Evolutionary conservation across 2,329 filamentous ascomycete species (phyloP).

Genomic region (Penicillium rolfsii): DNA sequence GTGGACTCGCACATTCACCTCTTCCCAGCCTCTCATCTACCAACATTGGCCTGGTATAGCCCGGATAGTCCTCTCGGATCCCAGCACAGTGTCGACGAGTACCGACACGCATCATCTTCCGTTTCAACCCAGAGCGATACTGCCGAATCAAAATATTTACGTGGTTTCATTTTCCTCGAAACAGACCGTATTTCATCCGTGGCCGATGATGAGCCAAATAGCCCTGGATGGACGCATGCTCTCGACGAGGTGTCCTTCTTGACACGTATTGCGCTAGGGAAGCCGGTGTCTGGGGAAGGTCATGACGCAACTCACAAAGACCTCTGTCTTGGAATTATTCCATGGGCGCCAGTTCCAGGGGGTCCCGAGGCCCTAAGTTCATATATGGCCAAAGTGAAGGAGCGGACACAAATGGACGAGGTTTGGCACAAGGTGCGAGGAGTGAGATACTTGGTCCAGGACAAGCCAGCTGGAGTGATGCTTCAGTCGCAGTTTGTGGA

Average conservation of each 20-base stretch:
- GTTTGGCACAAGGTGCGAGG: constrained; percentile 73
- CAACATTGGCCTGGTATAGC: constrained; percentile 70
- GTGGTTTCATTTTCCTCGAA: constrained; percentile 82
- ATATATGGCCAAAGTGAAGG: constrained; percentile 67
- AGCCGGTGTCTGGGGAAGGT: constrained; percentile 61
- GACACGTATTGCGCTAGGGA: constrained; percentile 65
- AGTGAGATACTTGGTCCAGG: constrained; percentile 81
- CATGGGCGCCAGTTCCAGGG: constrained; percentile 82
- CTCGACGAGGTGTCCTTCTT: constrained; percentile 74
- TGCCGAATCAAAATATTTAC: constrained; percentile 48
- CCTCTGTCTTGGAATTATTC: constrained; percentile 70
- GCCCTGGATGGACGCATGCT: constrained; percentile 65
- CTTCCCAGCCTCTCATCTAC: constrained; percentile 70
- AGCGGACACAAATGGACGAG: constrained; percentile 58
- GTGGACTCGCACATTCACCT: constrained; percentile 94
- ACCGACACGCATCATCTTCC: constrained; percentile 53
- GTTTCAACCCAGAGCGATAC: constrained; percentile 31
- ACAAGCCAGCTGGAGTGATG: constrained; percentile 70
- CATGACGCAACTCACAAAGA: constrained; percentile 56
- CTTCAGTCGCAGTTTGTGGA: constrained; percentile 67
- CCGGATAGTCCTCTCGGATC: constrained; percentile 62
- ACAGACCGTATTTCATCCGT: constrained; percentile 72
- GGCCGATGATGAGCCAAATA: constrained; percentile 42
- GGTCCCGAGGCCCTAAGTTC: constrained; percentile 61
- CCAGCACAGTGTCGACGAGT: constrained; percentile 68